Conservation (phyloP, 441 rosid genomes). For the Bocquillonia castaneifolia region DNA sequence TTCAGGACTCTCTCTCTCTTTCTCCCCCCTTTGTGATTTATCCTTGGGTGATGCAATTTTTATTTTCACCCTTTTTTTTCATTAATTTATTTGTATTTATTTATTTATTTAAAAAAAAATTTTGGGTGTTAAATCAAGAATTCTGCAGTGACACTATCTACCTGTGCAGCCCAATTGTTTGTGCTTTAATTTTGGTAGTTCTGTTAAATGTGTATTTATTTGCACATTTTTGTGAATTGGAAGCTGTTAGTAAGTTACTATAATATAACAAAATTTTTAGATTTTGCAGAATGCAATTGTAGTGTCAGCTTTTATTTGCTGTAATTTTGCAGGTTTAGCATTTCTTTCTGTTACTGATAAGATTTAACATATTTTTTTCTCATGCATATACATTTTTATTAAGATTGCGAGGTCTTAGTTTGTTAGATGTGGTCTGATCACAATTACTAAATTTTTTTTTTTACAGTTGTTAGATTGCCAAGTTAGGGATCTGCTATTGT, state of each 20-base stretch:
- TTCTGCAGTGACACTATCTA: too few species aligned
- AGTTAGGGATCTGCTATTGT: not conserved
- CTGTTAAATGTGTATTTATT: not conserved
- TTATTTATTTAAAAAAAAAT: too few species aligned
- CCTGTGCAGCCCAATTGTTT: too few species aligned
- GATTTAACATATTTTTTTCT: not conserved
- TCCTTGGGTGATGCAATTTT: not conserved
- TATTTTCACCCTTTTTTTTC: too few species aligned
- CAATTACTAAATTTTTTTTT: not conserved
- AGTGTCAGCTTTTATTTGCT: slow-evolving; percentile 16
- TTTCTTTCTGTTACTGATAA: slow-evolving; percentile 8
- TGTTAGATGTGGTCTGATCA: not conserved
- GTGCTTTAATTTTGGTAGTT: not conserved
- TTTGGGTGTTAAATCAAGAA: too few species aligned
- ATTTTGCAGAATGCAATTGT: slow-evolving; percentile 3
- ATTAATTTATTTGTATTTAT: too few species aligned
- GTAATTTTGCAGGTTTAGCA: slow-evolving; percentile 1
- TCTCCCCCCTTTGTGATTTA: not conserved
- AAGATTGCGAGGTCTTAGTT: not conserved
- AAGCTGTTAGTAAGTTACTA: not conserved
- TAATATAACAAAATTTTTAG: not conserved
- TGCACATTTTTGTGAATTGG: not conserved
- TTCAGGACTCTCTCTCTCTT: not conserved
- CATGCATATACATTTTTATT: too few species aligned
- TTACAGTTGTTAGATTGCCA: not conserved